These are phyloP conservation scores for Apiospora saccharicola DNA, from an alignment of 2,329 filamentous ascomycete genomes.

Conservation along the genomic window DNA sequence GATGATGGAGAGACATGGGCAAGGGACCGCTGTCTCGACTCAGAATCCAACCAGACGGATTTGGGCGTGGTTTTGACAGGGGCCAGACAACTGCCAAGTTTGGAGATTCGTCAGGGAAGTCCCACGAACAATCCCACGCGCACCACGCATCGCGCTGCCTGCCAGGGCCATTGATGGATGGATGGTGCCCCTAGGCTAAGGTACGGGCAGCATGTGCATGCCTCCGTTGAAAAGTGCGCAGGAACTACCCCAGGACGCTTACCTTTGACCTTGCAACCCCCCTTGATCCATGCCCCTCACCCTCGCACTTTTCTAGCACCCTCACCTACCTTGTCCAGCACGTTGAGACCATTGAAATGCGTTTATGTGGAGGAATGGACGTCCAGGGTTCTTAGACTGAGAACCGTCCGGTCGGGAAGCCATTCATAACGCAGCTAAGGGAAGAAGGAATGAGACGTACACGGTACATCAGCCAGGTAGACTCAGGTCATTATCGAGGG, in stretches of 20 bases:
- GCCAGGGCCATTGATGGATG: constrained; percentile 7
- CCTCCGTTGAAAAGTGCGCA: constrained; percentile 4
- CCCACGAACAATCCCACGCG: constrained; percentile 16
- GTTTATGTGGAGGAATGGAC: constrained; percentile 14
- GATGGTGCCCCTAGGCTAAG: constrained; percentile 2
- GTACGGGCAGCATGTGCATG: constrained; percentile 1
- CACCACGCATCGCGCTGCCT: constrained; percentile 4
- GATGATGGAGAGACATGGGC: constrained; percentile 14
- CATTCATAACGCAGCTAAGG: neutral
- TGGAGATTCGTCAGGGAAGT: constrained; percentile 11
- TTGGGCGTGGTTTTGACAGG: constrained; percentile 4
- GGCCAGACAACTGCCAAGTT: constrained; percentile 7
- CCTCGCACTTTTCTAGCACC: constrained; percentile 2
- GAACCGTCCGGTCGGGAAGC: constrained; percentile 15
- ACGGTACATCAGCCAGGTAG: neutral
- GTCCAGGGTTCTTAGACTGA: constrained; percentile 13
- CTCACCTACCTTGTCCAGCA: constrained; percentile 4
- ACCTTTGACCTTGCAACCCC: constrained; percentile 11
- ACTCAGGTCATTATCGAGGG: neutral
- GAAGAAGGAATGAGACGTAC: neutral
- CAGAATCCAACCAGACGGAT: constrained; percentile 16
- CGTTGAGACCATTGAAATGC: constrained; percentile 17
- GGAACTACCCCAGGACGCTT: constrained; percentile 16
- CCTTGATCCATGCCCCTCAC: constrained; percentile 20
- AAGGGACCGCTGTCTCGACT: constrained; percentile 22